Base-by-base conservation (phyloP, 2,329 filamentous ascomycete genomes). In the Trichoderma gracile region DNA sequence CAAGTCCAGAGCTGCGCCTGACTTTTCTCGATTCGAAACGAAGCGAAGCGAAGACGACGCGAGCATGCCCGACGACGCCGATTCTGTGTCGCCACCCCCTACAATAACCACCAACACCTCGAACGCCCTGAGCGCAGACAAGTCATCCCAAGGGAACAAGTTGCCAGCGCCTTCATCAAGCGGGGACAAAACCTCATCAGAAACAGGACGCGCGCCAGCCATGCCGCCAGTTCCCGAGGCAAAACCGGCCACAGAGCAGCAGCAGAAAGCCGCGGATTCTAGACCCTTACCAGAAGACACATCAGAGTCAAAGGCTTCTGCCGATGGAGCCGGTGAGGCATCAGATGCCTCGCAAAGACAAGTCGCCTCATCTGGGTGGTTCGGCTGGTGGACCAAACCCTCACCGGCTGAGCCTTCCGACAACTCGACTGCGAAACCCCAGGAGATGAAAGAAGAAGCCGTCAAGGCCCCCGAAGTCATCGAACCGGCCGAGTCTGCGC, bases 1-100 rank as follows among this genome's bases (percentile, higher is more conserved):
- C 54, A 80, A 79, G 64, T 76, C 82, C 1, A 76, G 71, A n/a
- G 76, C 77, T 9, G 69, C 77, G 1, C 75, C 81, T 3, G 82
- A 86, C 68, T 77, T 86, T 38, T 79, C 78, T 62, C 80, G 82
- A 49, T 86, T 81, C 65, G 83, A 85, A 3, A 69, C 75, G 12
- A 64, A 76, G 65, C 82, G 71, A 56, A 69, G 66, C 58, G 73
- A 76, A 67, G 74, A 77, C 63, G 66, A 71, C 12, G 66, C 70
- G 55, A 74, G 75, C 67, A 65, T 76, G 42, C 69, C 59, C 52
- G 52, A 57, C 43, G 45, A 55, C 21, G 14, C 63, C 45, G 62
- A 54, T 42, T 27, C 59, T 3, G 49, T 33, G 38, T 40, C 23
- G 15, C 59, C 59, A 68, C 62, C 55, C 42, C 55, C 40, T 62